Base-by-base conservation (phyloP, 2,329 filamentous ascomycete species). In the Drechslerella stenobrocha region DNA sequence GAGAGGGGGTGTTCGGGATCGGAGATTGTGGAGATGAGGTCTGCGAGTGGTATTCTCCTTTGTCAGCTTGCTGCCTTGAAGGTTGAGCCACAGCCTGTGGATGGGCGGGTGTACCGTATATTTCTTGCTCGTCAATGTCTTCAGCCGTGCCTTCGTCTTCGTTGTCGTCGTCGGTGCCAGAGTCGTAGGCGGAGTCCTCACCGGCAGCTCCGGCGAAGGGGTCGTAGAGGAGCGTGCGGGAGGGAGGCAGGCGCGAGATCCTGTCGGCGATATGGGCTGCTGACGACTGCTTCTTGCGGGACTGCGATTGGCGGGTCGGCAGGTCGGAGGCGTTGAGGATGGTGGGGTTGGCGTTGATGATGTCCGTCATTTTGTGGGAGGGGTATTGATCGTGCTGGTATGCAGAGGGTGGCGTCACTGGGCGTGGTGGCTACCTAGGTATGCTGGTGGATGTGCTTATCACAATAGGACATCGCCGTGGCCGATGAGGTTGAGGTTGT, bases 1-100 rank as follows among this genome's bases (percentile, higher is more conserved):
- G 92, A 95, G 53, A 96, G 84, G 34, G 93, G 93, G 75, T 98
- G 93, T 78, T 98, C 93, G 1, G 93, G 93, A 76, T 98, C 93
- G 22, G 89, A 92, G 74, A 98, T 96, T 72, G 88, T 88, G 70
- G 90, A 89, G 73, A 98, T 93, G 69, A 98, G 82, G 79, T 98
- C 92, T 93, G 70, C n/a, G n/a, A n/a, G n/a, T n/a, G n/a, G n/a
- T n/a, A n/a, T n/a, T n/a, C n/a, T n/a, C n/a, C n/a, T n/a, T n/a
- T n/a, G n/a, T n/a, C n/a, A n/a, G n/a, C n/a, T n/a, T n/a, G n/a
- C n/a, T n/a, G n/a, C n/a, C n/a, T n/a, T 72, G 73, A 79, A 71
- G 79, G 77, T 70, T 52, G n/a, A n/a, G n/a, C n/a, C n/a, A 18
- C 71, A 18, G 26, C 71, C 28, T 72, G 72, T 73, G 72, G 63